Evolutionary conservation across 495 filamentous ascomycete species (phyloP).

Genomic region (Monascus purpureus): DNA sequence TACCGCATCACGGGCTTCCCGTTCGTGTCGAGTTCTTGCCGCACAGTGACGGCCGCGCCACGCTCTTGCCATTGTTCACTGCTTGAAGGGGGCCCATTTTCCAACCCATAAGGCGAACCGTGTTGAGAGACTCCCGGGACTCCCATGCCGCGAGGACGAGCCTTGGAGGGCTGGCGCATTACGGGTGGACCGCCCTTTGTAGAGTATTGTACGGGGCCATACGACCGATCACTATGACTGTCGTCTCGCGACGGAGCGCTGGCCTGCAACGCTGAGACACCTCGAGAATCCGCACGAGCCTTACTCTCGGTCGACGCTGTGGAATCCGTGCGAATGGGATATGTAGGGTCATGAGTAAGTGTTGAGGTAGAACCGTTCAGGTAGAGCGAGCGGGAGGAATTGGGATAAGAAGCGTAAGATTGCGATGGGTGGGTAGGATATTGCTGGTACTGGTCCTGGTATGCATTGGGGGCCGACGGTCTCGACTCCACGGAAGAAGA

Average conservation of each 20-base stretch:
- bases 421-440: slow-evolving; percentile 29
- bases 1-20: slow-evolving; percentile 68
- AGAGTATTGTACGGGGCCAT: slow-evolving; percentile 42
- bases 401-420: slow-evolving; percentile 22
- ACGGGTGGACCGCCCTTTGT: slow-evolving; percentile 40
- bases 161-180: slow-evolving; percentile 33
- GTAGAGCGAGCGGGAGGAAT: slow-evolving; percentile 39
- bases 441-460: slow-evolving; percentile 6
- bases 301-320: slow-evolving; percentile 45
- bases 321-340: slow-evolving; percentile 49
- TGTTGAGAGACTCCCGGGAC: slow-evolving; percentile 36
- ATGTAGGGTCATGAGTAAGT: slow-evolving; percentile 31
- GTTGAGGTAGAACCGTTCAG: slow-evolving; percentile 27
- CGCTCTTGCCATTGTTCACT: slow-evolving; percentile 94
- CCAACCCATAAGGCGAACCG: slow-evolving; percentile 42
- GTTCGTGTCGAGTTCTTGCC: slow-evolving; percentile 67
- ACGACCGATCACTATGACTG: slow-evolving; percentile 56
- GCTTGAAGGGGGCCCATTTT: slow-evolving; percentile 51
- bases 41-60: slow-evolving; percentile 67
- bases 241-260: slow-evolving; percentile 52
- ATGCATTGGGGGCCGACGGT: not conserved
- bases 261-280: slow-evolving; percentile 48
- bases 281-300: slow-evolving; percentile 45
- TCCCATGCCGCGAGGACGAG: slow-evolving; percentile 28
- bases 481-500: not conserved